Base-by-base conservation (phyloP, 345 rosid genomes). In the Limnanthes douglasii region DNA sequence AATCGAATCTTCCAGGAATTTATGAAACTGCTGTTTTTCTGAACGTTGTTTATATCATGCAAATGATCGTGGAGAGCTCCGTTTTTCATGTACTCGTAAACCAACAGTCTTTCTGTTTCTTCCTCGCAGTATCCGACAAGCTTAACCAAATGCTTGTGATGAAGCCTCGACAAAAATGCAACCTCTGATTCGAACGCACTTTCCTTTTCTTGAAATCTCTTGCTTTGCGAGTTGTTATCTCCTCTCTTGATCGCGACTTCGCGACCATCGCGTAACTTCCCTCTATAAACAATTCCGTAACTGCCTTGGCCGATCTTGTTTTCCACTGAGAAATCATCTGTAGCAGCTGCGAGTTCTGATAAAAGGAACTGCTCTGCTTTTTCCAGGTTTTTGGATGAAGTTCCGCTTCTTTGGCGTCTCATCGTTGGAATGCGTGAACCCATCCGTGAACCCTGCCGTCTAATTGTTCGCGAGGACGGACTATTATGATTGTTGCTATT, bases 221-320 rank as follows among this genome's bases (percentile, higher is more conserved):
- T 80, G 17, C 41, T 37, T 41, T 50, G 84, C 13, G 69, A 58
- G 14, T 60, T 59, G 2, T 78, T 73, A 29, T 90, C 98, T 0
- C 94, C 85, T 49, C 96, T 70, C 53, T 90, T 90, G 25, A 85
- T 75, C 3, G 96, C 96, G 3, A 90, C 98, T 25, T 90, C 88
- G 2, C 76, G 70, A 5, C 94, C 93, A 37, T 80, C 93, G 0
- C 4, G 14, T 31, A 90, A 54, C 47, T 77, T 84, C 0, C 88
- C 96, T 31, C 45, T 54, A 59, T 90, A 90, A 19, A 90, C 96
- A 8, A 80, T 53, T 1, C 98, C 98, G 15, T 70, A 90, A 53
- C 98, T 90, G 1, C 98, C 94, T 0, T 84, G 71, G 3, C 96
- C 96, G 31, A 90, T 70, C 60, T 71, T 90, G 69, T 84, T 84